These are phyloP conservation scores for Penicillium herquei DNA, from an alignment of 495 filamentous ascomycete species.

Conservation along the genomic window DNA sequence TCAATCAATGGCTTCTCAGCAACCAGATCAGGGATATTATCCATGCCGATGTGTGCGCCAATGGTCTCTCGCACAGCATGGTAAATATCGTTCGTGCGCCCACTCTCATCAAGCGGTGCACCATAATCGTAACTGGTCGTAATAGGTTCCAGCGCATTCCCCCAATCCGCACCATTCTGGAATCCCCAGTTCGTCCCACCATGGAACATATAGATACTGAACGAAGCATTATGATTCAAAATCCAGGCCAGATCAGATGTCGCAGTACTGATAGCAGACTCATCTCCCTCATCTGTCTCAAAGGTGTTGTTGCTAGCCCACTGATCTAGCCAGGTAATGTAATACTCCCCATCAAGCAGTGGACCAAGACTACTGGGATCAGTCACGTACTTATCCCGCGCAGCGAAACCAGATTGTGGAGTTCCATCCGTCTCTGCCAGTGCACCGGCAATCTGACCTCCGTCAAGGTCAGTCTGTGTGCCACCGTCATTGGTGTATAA, in stretches of 20 bases:
- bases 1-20: conserved; percentile 28
- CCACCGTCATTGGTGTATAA: conserved; percentile 51
- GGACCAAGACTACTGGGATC: conserved; percentile 40
- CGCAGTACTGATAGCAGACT: conserved; percentile 6
- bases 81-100: conserved; percentile 43
- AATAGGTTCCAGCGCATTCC: conserved; percentile 30
- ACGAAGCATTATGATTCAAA: conserved; percentile 37
- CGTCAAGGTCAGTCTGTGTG: conserved; percentile 34
- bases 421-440: conserved; percentile 46
- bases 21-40: conserved; percentile 28
- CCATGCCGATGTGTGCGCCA: conserved; percentile 27
- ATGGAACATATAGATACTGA: conserved; percentile 51
- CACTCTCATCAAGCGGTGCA: conserved; percentile 47
- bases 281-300: conserved; percentile 25
- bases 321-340: conserved; percentile 34
- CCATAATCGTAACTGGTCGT: conserved; percentile 51
- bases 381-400: conserved; percentile 38
- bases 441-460: conserved; percentile 39
- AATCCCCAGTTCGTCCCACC: conserved; percentile 48
- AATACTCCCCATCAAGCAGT: conserved; percentile 47
- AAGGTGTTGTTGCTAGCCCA: conserved; percentile 36
- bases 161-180: conserved; percentile 44
- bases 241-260: conserved; percentile 38
- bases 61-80: conserved; percentile 35
- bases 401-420: conserved; percentile 37